phyloP scores from a whole-genome alignment of 192 early-diverging fungal species.

The Podila minutissima region DNA sequence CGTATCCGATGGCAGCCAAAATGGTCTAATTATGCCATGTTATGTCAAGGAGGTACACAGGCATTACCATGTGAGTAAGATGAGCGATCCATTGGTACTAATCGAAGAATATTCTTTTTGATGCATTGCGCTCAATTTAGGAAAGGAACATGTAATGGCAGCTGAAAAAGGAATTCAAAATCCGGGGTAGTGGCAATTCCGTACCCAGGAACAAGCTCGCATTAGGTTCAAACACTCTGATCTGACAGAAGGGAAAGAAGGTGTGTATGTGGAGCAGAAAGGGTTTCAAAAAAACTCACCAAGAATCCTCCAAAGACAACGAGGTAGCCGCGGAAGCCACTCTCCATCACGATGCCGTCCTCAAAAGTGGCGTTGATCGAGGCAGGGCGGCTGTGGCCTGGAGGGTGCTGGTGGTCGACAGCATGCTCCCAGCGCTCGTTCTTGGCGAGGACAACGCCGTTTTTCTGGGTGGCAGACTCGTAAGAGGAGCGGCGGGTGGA shows the following conservation, averaged over 20 bases:
- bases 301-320: conserved; percentile 49
- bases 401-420: conserved; percentile 21
- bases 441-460: conserved; percentile 47
- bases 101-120: too few relatives aligned
- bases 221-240: too few relatives aligned
- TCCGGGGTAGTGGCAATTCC: conserved; percentile 1
- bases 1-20: conserved; percentile 47
- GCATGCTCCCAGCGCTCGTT: conserved; percentile 35
- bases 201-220: not conserved
- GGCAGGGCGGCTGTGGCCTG: conserved; percentile 30
- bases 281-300: conserved; percentile 21
- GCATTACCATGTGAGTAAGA: not conserved
- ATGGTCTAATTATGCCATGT: conserved; percentile 14
- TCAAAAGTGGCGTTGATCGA: conserved; percentile 45
- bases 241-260: not conserved
- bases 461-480: conserved; percentile 41
- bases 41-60: not conserved
- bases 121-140: not conserved
- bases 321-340: conserved; percentile 41
- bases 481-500: conserved; percentile 40
- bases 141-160: not conserved
- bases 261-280: not conserved
- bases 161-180: conserved; percentile 6
- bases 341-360: conserved; percentile 44
- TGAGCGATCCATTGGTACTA: too few relatives aligned